A percentile compares a stretch with the other conserved stretches of the same genome.
These are phyloP conservation scores for Kalmusia sp. DNA, from an alignment of 2,329 filamentous ascomycete genomes.

Conservation along the genomic window DNA sequence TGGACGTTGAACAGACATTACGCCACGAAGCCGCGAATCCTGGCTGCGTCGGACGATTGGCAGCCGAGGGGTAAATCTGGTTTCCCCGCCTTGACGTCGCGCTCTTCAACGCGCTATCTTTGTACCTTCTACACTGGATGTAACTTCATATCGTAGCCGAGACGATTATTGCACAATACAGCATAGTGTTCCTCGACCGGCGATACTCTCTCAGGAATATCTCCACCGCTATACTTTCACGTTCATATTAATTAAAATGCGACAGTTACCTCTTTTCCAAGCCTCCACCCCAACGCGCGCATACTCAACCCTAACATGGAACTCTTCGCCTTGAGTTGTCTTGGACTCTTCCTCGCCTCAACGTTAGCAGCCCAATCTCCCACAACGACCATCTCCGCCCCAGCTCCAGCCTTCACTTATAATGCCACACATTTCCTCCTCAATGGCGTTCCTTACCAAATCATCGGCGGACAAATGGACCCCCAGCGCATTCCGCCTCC, in stretches of 20 bases:
- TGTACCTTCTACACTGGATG: background rate
- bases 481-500: constrained; percentile 57
- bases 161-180: constrained; percentile 1
- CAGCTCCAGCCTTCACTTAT: constrained; percentile 46
- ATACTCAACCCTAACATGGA: background rate
- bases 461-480: constrained; percentile 60
- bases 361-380: background rate
- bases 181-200: no score
- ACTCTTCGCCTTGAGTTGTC: no score
- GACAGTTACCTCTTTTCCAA: background rate
- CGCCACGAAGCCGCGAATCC: background rate
- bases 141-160: background rate
- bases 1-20: no score
- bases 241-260: background rate
- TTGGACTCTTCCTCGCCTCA: background rate
- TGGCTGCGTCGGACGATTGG: background rate
- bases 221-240: background rate
- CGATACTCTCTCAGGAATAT: background rate
- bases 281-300: background rate
- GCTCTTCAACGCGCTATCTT: background rate
- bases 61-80: constrained; percentile 1
- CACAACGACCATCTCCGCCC: background rate
- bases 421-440: constrained; percentile 50
- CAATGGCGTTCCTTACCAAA: constrained; percentile 50
- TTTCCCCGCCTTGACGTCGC: constrained; percentile 3